Evolutionary conservation across 768 basidiomycete genomes (phyloP).

Genomic region (Trametes cinnabarina): DNA sequence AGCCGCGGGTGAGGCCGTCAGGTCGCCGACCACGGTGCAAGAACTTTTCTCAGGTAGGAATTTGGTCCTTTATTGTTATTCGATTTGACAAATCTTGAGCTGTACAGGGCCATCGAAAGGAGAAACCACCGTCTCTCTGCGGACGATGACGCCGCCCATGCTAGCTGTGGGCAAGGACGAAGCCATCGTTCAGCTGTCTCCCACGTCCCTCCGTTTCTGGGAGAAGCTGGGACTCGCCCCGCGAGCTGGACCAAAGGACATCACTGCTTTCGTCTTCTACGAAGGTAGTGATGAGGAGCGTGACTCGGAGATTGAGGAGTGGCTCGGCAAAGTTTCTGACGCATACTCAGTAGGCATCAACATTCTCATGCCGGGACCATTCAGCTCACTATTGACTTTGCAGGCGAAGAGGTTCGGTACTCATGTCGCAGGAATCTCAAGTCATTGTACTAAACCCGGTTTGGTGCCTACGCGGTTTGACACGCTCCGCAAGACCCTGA

Average conservation of each 20-base stretch:
- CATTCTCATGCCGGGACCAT: slow-evolving; percentile 1
- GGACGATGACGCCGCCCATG: slow-evolving; percentile 50
- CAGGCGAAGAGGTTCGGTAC: slow-evolving; percentile 64
- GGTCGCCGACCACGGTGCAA: slow-evolving; percentile 43
- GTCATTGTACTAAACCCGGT: slow-evolving; percentile 49
- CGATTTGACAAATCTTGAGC: not conserved
- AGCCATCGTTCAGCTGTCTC: slow-evolving; percentile 63
- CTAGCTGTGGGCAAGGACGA: slow-evolving; percentile 67
- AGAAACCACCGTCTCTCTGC: slow-evolving; percentile 15
- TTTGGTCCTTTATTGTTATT: no score
- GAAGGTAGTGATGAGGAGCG: slow-evolving; percentile 57
- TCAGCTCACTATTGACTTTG: slow-evolving; percentile 13
- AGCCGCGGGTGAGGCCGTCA: slow-evolving; percentile 35
- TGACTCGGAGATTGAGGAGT: slow-evolving; percentile 48
- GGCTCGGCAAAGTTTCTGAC: slow-evolving; percentile 54
- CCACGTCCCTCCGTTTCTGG: slow-evolving; percentile 79
- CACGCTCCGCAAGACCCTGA: slow-evolving; percentile 64
- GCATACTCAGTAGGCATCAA: slow-evolving; percentile 55
- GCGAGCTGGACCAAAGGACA: slow-evolving; percentile 66
- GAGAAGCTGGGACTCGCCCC: slow-evolving; percentile 78
- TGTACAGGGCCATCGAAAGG: not conserved
- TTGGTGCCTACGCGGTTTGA: slow-evolving; percentile 65
- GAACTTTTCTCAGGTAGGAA: slow-evolving; percentile 39
- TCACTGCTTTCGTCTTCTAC: slow-evolving; percentile 64
- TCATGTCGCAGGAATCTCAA: slow-evolving; percentile 51